phyloP scores from a whole-genome alignment of 805 yeast genomes.

The Metschnikowia drakensbergensis region DNA sequence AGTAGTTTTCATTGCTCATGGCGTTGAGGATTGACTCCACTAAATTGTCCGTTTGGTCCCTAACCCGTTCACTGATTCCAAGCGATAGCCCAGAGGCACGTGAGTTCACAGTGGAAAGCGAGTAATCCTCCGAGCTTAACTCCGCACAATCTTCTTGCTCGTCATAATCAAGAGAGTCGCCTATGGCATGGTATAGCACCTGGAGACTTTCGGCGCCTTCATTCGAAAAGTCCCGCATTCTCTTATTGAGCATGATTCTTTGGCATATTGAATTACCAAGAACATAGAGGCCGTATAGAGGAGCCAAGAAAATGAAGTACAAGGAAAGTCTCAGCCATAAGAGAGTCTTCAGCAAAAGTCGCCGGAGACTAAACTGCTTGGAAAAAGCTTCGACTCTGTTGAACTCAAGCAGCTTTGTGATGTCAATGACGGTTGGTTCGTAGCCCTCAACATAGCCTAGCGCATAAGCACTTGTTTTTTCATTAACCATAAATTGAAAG shows the following conservation, averaged over 20 bases:
- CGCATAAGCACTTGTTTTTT: conserved; percentile 33
- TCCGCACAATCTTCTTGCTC: background rate
- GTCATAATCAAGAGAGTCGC: conserved; percentile 2
- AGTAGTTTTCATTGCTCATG: conserved; percentile 37
- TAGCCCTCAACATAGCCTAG: conserved; percentile 49
- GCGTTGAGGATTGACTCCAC: conserved; percentile 64
- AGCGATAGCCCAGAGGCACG: background rate
- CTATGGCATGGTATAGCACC: conserved; percentile 25
- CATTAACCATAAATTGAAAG: conserved; percentile 47
- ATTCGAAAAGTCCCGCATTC: conserved; percentile 27
- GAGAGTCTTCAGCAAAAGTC: conserved; percentile 14
- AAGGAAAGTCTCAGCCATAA: conserved; percentile 48
- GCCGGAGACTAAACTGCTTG: background rate
- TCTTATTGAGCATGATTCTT: conserved; percentile 26
- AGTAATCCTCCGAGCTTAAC: background rate
- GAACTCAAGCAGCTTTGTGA: conserved; percentile 39
- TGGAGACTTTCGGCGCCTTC: conserved; percentile 26
- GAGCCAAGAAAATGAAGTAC: conserved; percentile 51
- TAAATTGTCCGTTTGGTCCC: conserved; percentile 60
- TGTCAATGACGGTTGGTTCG: conserved; percentile 55
- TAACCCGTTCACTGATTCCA: conserved; percentile 15
- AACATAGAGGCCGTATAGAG: conserved; percentile 61
- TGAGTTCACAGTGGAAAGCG: background rate
- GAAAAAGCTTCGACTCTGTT: conserved; percentile 4
- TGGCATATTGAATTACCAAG: conserved; percentile 40